Base-by-base conservation (phyloP, 129 eudicot genomes). In the Pulicaria dysenterica region DNA sequence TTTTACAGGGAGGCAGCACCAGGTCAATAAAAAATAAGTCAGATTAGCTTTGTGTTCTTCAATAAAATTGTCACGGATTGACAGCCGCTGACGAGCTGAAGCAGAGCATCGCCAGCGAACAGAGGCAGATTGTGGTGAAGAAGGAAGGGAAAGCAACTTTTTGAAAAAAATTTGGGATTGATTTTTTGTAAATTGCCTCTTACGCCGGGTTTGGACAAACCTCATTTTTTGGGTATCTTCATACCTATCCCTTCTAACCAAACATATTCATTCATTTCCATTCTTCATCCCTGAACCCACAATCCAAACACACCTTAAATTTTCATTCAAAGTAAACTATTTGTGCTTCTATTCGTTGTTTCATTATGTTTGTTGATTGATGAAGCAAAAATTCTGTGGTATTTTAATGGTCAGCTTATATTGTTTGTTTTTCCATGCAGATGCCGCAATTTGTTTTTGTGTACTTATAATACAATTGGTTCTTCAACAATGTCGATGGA, bases 401-500 rank as follows among this genome's bases (percentile, higher is more conserved):
- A 2, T 69, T 24, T 42, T 56, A 71, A 6, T 56, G 11, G 38
- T 45, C 4, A 71, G 14, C 66, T 34, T 45, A 46, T 74, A 37
- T 16, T 9, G 48, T 42, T 50, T 78, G 47, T 8, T 67, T 73
- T 37, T 73, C 6, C 6, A 48, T 37, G 45, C 77, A 88, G 95
- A 77, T 64, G 78, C 49, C 73, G 75, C 71, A 58, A 59, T 55
- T 63, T 74, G 55, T 58, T 61, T 59, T 63, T 74, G 55, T 58
- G 56, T 59, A 34, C 58, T 56, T 44, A 24, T 66, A 57, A 58
- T 58, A 48, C 72, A 46, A 48, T 79, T 76, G 70, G 64, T 82
- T 82, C 79, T 58, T 47, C 15, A 4, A 66, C 16, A 8, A 86
- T 24, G 31, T 24, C 31, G 31, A 24, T 92, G 97, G 97, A 92